Percentiles rank a stretch among this genome's conserved stretches.
Evolutionary conservation across 2,329 filamentous ascomycete genomes (phyloP).

Genomic region (Dactylonectria estremocensis): DNA sequence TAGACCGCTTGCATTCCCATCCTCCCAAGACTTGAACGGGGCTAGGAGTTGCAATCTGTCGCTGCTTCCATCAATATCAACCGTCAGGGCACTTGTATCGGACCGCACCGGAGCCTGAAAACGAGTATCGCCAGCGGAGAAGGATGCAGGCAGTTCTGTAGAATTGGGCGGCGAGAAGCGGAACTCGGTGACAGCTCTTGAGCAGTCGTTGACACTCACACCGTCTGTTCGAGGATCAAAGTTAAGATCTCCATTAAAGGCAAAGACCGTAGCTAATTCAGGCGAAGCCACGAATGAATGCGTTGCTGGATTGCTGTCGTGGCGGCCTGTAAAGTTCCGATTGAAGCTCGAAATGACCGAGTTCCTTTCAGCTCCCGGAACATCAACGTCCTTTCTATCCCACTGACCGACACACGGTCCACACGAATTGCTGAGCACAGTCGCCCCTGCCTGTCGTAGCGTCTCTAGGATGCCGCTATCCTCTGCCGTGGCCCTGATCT

Average conservation of each 20-base stretch:
- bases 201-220: not conserved
- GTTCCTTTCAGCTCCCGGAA: slow-evolving; percentile 46
- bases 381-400: slow-evolving; percentile 52
- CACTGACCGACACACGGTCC: slow-evolving; percentile 55
- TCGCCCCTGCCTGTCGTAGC: slow-evolving; percentile 49
- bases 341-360: slow-evolving; percentile 55
- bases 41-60: slow-evolving; percentile 50
- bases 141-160: slow-evolving; percentile 46
- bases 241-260: slow-evolving; percentile 55
- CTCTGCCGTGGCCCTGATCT: slow-evolving; percentile 52
- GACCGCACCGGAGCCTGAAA: slow-evolving; percentile 44
- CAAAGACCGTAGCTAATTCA: slow-evolving; percentile 61
- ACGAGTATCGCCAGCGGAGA: slow-evolving; percentile 43
- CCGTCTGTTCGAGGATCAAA: slow-evolving; percentile 47
- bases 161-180: slow-evolving; percentile 47
- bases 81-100: slow-evolving; percentile 39
- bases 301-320: slow-evolving; percentile 59
- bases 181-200: slow-evolving; percentile 32
- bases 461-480: slow-evolving; percentile 47
- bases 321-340: slow-evolving; percentile 55
- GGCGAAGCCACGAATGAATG: slow-evolving; percentile 65
- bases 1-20: slow-evolving; percentile 43
- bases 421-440: slow-evolving; percentile 53
- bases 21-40: slow-evolving; percentile 48
- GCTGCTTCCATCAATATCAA: slow-evolving; percentile 47